Conservation (phyloP, 2,329 filamentous ascomycete species). For the Fusarium musae region DNA sequence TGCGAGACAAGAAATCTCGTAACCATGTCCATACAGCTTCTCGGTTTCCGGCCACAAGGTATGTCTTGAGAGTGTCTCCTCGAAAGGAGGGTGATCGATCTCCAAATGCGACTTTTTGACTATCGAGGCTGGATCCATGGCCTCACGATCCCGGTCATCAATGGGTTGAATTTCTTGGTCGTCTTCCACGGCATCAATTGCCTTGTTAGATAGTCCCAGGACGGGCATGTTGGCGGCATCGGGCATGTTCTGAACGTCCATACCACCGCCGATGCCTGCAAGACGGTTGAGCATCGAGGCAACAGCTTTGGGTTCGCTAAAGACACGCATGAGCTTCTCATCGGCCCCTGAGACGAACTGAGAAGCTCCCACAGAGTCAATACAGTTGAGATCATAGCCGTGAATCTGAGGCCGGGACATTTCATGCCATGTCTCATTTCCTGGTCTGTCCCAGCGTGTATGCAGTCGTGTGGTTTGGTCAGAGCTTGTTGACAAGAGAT, state of each 20-base stretch:
- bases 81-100: conserved; percentile 80
- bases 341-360: conserved; percentile 95
- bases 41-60: conserved; percentile 96
- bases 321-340: conserved; percentile 97
- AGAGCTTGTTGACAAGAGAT: conserved; percentile 86
- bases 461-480: conserved; percentile 95
- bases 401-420: conserved; percentile 96
- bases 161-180: conserved; percentile 57
- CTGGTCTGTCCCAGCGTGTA: conserved; percentile 74
- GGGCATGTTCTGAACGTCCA: conserved; percentile 65
- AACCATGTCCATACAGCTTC: conserved; percentile 97
- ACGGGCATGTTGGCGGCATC: conserved; percentile 96
- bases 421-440: conserved; percentile 83
- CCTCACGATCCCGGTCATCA: conserved; percentile 62
- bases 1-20: conserved; percentile 91
- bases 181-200: conserved; percentile 71
- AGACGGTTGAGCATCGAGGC: conserved; percentile 77
- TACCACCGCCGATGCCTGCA: conserved; percentile 65
- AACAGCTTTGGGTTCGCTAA: conserved; percentile 86
- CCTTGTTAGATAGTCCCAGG: conserved; percentile 95
- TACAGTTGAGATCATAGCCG: conserved; percentile 96
- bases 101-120: conserved; percentile 71
- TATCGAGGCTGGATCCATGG: conserved; percentile 64
- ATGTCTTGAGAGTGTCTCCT: conserved; percentile 88
- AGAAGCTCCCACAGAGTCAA: conserved; percentile 76